Base-by-base conservation (phyloP, 2,329 filamentous ascomycete species). In the Dactylellina haptotyla region DNA sequence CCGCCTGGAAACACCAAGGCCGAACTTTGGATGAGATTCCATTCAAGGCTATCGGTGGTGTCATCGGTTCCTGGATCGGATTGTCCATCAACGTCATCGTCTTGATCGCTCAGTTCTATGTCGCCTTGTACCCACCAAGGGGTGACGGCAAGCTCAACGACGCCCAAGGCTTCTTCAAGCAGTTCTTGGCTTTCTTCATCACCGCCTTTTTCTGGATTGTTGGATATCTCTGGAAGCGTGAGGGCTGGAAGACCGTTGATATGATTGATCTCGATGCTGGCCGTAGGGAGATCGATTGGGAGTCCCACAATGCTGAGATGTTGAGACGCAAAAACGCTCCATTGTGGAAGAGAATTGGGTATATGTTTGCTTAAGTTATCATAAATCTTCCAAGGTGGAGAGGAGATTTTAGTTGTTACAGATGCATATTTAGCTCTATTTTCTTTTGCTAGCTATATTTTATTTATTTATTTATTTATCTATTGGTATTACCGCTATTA, bases 221-320 rank as follows among this genome's bases (percentile, higher is more conserved):
- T 48, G 87, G 88, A 4, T 90, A 85, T 78, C 12, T 86, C 75
- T 90, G 88, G 88, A 91, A 91, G 84, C 82, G 86, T 43, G 80
- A 83, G 23, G 84, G 85, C 16, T 90, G 87, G 86, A 82, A 88
- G 61, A 83, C 79, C 23, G 79, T 86, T 1, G 80, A 83, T 26
- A 81, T 90, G 76, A 90, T 91, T 67, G 88, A 91, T 76, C 84
- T 91, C 61, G 88, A 91, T 78, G 85, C 84, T 26, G 88, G 88
- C 74, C 85, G 88, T 23, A 73, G 62, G 43, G 84, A 87, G 80
- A 83, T 89, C 56, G 85, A 90, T 79, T 90, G 87, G 87, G 87
- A 89, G 9, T 81, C 82, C 41, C 88, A 89, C 80, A 85, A 88
- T 79, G 84, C 81, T 23, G 69, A 73, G 53, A 39, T 41, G 46